These are phyloP conservation scores for Aspergillus viridinutans DNA, from an alignment of 2,329 filamentous ascomycete genomes.

Conservation along the genomic window DNA sequence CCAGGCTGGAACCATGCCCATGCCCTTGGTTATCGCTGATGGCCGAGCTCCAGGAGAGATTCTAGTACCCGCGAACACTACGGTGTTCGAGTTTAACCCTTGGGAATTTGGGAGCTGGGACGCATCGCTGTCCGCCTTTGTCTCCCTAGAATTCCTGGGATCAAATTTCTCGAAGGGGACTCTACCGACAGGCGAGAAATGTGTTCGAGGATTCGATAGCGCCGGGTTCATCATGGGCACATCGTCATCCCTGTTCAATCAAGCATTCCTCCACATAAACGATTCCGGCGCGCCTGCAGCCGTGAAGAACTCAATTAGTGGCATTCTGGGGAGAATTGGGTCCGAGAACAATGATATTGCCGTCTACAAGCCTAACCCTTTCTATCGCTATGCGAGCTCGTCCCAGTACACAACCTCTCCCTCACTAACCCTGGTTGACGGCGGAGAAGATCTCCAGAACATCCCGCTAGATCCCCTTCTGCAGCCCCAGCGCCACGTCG, in stretches of 20 bases:
- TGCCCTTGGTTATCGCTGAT: constrained; percentile 68
- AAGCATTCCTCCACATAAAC: constrained; percentile 63
- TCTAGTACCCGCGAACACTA: constrained; percentile 63
- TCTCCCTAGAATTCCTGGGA: constrained; percentile 64
- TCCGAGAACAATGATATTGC: constrained; percentile 62
- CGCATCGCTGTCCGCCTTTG: constrained; percentile 65
- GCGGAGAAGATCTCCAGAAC: constrained; percentile 70
- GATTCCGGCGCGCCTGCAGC: constrained; percentile 41
- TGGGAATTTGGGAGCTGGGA: constrained; percentile 74
- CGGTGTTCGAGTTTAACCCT: constrained; percentile 70
- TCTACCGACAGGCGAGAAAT: constrained; percentile 53
- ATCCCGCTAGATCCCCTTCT: constrained; percentile 72
- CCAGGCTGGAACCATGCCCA: constrained; percentile 56
- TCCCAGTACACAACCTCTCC: constrained; percentile 55
- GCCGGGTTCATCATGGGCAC: constrained; percentile 79
- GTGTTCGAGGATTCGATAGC: constrained; percentile 76
- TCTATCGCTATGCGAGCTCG: constrained; percentile 58
- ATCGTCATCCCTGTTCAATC: constrained; percentile 77
- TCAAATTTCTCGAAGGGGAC: constrained; percentile 65
- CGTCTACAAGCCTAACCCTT: constrained; percentile 68
- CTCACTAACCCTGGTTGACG: constrained; percentile 66
- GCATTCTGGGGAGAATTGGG: constrained; percentile 54
- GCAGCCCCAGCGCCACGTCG: constrained; percentile 62
- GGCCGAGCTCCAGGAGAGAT: constrained; percentile 57
- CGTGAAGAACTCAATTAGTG: constrained; percentile 49